These are phyloP conservation scores for Lactarius pseudohatsudake DNA, from an alignment of 768 basidiomycete genomes.

Conservation along the genomic window DNA sequence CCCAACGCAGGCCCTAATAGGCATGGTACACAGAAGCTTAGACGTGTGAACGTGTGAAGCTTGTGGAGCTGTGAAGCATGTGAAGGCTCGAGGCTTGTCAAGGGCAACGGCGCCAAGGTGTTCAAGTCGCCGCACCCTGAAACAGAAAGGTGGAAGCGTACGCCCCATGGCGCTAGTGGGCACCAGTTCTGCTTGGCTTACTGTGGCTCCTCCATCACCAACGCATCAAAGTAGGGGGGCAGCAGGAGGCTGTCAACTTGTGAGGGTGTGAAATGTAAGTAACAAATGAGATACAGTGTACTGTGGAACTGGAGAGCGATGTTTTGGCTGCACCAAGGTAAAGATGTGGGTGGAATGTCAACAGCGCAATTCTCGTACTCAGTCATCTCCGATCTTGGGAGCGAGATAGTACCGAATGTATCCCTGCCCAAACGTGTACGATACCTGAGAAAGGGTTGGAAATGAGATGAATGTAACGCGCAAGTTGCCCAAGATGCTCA, in stretches of 20 bases:
- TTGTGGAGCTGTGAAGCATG: not conserved
- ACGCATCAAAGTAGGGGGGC: not conserved
- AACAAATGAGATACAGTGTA: conserved; percentile 17
- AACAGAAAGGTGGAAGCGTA: not conserved
- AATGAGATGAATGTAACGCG: not conserved
- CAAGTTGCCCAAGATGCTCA: conserved; percentile 38
- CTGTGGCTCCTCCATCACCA: not conserved
- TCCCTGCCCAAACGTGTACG: conserved; percentile 87
- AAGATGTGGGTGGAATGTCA: not conserved
- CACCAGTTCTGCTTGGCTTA: not conserved
- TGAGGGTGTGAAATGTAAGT: not conserved
- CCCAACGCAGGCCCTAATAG: not conserved
- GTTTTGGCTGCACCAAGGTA: conserved; percentile 4
- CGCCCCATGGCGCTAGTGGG: not conserved
- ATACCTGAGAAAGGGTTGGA: conserved; percentile 52
- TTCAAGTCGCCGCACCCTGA: not conserved
- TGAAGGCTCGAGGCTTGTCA: not conserved
- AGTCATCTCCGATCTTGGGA: conserved; percentile 92
- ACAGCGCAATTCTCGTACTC: conserved; percentile 29
- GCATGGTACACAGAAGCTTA: not conserved
- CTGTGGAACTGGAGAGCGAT: not conserved
- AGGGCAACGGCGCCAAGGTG: not conserved
- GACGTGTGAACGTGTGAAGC: not conserved
- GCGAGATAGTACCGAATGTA: conserved; percentile 93
- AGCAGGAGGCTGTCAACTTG: not conserved